Conservation (phyloP, 805 yeast species). For the Ogataea allantospora region DNA sequence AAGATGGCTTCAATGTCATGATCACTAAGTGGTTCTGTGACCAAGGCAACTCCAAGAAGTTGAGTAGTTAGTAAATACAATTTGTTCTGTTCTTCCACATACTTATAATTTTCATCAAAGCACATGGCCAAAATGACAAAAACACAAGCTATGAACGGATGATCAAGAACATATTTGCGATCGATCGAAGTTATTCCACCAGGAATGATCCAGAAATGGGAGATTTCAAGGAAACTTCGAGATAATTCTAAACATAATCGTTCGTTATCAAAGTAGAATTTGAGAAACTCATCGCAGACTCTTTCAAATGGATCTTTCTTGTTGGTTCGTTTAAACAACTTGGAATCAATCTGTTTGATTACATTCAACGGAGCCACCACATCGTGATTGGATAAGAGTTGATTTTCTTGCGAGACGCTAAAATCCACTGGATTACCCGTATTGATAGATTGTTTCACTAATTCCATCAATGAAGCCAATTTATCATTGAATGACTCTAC, state of each 20-base stretch:
- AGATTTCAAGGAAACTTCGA: constrained; percentile 46
- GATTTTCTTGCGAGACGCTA: constrained; percentile 7
- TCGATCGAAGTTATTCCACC: constrained; percentile 54
- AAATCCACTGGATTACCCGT: constrained; percentile 6
- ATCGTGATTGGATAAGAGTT: constrained; percentile 16
- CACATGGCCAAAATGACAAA: constrained; percentile 55
- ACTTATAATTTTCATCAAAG: constrained; percentile 51
- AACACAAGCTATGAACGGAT: constrained; percentile 55
- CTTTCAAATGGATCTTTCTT: constrained; percentile 33
- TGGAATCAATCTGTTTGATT: constrained; percentile 31
- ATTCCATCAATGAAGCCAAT: constrained; percentile 15
- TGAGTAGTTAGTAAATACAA: constrained; percentile 49
- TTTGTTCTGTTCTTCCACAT: constrained; percentile 45
- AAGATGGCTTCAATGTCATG: constrained; percentile 61
- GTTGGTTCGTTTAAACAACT: constrained; percentile 24
- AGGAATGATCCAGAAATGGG: constrained; percentile 62
- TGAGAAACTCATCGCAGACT: constrained; percentile 43
- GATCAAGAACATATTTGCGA: constrained; percentile 44
- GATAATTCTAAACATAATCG: constrained; percentile 44
- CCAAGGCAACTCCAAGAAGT: constrained; percentile 47
- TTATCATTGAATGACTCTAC: constrained; percentile 20
- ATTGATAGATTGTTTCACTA: constrained; percentile 16
- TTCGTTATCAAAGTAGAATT: constrained; percentile 45
- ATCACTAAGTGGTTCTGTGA: constrained; percentile 52
- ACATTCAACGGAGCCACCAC: constrained; percentile 32